Evolutionary conservation across 352 stramenopile genomes (phyloP), one percentile per base, ranked within the genome.

Genomic region (Blastocystis sp.): DNA sequence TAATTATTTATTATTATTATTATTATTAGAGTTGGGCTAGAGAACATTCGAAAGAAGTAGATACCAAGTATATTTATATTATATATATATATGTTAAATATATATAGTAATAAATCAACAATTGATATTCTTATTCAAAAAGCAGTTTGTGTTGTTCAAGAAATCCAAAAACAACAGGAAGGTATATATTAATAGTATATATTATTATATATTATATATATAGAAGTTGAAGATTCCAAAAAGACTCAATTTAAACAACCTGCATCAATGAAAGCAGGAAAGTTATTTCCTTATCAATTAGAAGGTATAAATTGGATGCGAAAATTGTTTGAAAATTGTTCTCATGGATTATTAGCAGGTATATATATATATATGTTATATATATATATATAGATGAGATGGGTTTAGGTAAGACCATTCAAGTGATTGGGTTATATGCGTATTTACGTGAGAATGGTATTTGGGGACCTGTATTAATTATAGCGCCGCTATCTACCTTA

Each of bases 281-380:
- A 33, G 40, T 27, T 62, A 27, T 32, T 62, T 2, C 52, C 52
- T 67, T 98, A 99, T 73, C 92, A 99, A 70, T 67, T 98, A 21
- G 76, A 85, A 68, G 92, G 92, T 13, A 73, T 97, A 35, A 88
- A 91, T 67, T 99, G 90, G 90, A 86, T 99, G 73, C 76, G 96
- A 5, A 87, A 83, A 39, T 75, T 95, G n/a, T 82, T 72, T 58
- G 44, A 97, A 66, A 95, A 97, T 65, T 85, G 92, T 42, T 86
- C 97, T 35, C 95, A 96, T 72, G 90, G 86, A 25, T 95, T 96
- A 47, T 68, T 96, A 30, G 91, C 79, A 0, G 79, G 13, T 47
- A 34, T n/a, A n/a, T 11, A 11, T 34, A 34, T 34, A 34, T 13
- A 47, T n/a, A n/a, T n/a, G n/a, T n/a, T n/a, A n/a, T n/a, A n/a